Evolutionary conservation across 495 filamentous ascomycete genomes (phyloP).

Genomic region (Daldinia bambusicola): DNA sequence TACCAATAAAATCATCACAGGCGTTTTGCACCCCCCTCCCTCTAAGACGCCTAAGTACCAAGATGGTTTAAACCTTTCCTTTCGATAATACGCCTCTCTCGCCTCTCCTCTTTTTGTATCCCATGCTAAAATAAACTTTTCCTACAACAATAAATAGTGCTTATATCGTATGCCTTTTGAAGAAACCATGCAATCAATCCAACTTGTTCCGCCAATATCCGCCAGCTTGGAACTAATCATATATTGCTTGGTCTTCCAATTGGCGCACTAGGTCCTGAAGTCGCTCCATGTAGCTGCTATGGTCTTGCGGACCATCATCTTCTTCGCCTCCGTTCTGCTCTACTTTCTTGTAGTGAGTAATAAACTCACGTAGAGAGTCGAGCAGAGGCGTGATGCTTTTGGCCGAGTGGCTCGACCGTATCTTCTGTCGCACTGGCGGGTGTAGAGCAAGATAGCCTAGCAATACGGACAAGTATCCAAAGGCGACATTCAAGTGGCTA

Average conservation of each 20-base stretch:
- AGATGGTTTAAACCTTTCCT: slow-evolving; percentile 19
- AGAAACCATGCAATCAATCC: slow-evolving; percentile 12
- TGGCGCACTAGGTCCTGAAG: slow-evolving; percentile 66
- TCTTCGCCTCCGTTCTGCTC: slow-evolving; percentile 66
- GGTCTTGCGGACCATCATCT: slow-evolving; percentile 55
- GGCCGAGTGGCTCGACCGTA: slow-evolving; percentile 65
- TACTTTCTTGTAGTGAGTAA: slow-evolving; percentile 78
- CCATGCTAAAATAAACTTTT: slow-evolving; percentile 21
- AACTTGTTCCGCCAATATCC: background rate
- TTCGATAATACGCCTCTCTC: slow-evolving; percentile 5
- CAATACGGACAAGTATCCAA: slow-evolving; percentile 89
- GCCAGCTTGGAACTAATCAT: slow-evolving; percentile 28
- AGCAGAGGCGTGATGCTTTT: slow-evolving; percentile 70
- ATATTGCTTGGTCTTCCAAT: slow-evolving; percentile 48
- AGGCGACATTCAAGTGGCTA: slow-evolving; percentile 84
- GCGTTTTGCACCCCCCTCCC: slow-evolving; percentile 11
- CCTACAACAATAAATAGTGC: slow-evolving; percentile 25
- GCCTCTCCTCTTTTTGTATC: background rate
- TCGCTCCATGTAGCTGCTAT: slow-evolving; percentile 66
- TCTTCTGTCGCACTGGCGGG: slow-evolving; percentile 58
- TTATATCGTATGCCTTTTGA: slow-evolving; percentile 10
- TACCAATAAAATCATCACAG: slow-evolving; percentile 27
- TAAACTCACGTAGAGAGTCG: slow-evolving; percentile 87
- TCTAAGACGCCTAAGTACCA: slow-evolving; percentile 10
- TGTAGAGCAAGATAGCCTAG: slow-evolving; percentile 81